Conservation (phyloP, 1,139 yeast species). For the Starmera stellimalicola region DNA sequence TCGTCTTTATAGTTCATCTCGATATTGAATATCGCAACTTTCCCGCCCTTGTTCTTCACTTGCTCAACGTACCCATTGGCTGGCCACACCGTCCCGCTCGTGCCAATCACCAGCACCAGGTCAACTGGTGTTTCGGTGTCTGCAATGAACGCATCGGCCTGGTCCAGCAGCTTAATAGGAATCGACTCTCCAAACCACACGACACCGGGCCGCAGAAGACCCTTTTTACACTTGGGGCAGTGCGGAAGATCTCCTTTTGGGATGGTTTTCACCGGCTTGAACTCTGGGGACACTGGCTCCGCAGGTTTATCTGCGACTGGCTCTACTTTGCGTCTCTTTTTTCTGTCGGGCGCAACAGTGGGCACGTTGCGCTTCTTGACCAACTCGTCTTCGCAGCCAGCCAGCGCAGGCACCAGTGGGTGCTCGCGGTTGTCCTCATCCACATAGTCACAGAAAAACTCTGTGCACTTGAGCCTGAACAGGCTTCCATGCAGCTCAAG, state of each 20-base stretch:
- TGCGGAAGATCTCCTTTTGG: constrained; percentile 50
- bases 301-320: constrained; percentile 3
- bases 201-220: constrained; percentile 73
- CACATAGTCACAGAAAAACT: constrained; percentile 56
- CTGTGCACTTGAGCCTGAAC: constrained; percentile 66
- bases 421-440: constrained; percentile 43
- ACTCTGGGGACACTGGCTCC: constrained; percentile 31
- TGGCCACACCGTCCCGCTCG: constrained; percentile 82
- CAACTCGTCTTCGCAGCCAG: constrained; percentile 24
- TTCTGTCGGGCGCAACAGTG: constrained; percentile 6
- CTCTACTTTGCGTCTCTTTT: constrained; percentile 9
- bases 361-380: constrained; percentile 19
- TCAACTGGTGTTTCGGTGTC: constrained; percentile 41
- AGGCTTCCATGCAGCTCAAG: constrained; percentile 74
- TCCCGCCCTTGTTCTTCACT: constrained; percentile 63
- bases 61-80: constrained; percentile 86
- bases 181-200: constrained; percentile 90
- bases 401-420: constrained; percentile 56
- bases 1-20: constrained; percentile 38
- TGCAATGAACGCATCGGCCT: constrained; percentile 66
- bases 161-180: constrained; percentile 51
- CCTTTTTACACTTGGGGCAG: constrained; percentile 62
- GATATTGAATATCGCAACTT: constrained; percentile 75
- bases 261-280: constrained; percentile 38
- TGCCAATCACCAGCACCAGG: constrained; percentile 72